Evolutionary conservation across 371 early-diverging fungal genomes (phyloP), one percentile per base, ranked within the genome.

Genomic region (Choanephora cucurbitarum): DNA sequence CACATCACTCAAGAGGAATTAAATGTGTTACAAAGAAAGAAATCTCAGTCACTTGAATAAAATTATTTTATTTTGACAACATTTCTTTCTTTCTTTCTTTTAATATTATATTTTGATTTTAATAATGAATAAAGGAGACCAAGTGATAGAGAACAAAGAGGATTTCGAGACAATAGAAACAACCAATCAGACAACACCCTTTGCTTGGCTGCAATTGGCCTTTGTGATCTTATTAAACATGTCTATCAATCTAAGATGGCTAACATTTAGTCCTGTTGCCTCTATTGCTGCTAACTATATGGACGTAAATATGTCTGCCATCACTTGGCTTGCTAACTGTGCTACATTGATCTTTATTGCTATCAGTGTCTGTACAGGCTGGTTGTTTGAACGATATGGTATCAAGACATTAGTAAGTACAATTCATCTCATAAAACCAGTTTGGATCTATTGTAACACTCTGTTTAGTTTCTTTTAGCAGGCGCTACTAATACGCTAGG

Each of bases 331-430:
- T 7, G 48, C 61, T 10, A 66, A 66, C 19, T 57, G 57, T 23
- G 62, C 66, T 41, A 61, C 66, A 9, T 44, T 66, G 43, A 66
- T 66, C 21, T 66, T 52, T 44, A 57, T 66, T 18, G 61, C 43
- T 1, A 57, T 56, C 17, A 49, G 66, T 52, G 23, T 49, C 7
- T 48, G 47, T 31, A 66, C 66, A 6, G 66, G 66, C 14, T 66
- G 66, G 66, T 19, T 61, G 32, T 66, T 66, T 60, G 66, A 66
- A 34, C 51, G 31, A 42, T 66, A 52, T 21, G 66, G 66, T 14
- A 53, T 66, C 32, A 61, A 61, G 19, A 32, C 57, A 11, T 57
- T 61, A 34, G 66, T 66, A 61, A 39, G 53, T 49, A 32, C 14
- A 37, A 2, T n/a, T n/a, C n/a, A n/a, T n/a, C n/a, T n/a, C n/a